phyloP scores from a whole-genome alignment of 345 rosid genomes.

The Eucalyptus urophylla region DNA sequence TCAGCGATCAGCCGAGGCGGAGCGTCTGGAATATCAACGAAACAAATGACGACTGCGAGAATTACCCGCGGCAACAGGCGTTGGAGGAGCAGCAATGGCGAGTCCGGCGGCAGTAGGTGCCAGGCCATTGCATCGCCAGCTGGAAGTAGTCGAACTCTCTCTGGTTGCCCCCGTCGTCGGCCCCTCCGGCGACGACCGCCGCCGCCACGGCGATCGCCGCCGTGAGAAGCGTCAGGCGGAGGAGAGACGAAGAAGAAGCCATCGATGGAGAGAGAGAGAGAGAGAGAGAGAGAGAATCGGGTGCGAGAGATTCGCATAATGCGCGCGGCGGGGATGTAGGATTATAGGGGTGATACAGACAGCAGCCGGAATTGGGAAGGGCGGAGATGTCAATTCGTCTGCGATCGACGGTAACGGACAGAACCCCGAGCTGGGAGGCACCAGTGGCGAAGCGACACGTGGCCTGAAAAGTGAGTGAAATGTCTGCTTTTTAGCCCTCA shows the following conservation, averaged over 20 bases:
- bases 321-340: background rate
- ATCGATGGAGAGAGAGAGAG: background rate
- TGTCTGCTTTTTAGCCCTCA: background rate
- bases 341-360: background rate
- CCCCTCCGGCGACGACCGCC: background rate
- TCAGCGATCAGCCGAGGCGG: background rate
- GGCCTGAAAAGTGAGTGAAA: background rate
- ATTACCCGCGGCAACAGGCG: constrained; percentile 79
- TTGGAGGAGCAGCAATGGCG: constrained; percentile 77
- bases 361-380: background rate
- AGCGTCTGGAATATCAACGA: background rate
- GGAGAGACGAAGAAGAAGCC: background rate
- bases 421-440: background rate
- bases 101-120: constrained; percentile 58
- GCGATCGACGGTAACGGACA: background rate
- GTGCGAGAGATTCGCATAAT: background rate
- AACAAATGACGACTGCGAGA: background rate
- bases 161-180: constrained; percentile 4
- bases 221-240: background rate
- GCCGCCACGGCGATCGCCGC: background rate
- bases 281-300: background rate
- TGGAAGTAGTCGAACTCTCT: constrained; percentile 92
- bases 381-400: background rate
- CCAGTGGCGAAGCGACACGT: background rate
- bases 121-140: constrained; percentile 82